Evolutionary conservation across 352 stramenopile genomes (phyloP).

Genomic region (Pythium aphanidermatum): DNA sequence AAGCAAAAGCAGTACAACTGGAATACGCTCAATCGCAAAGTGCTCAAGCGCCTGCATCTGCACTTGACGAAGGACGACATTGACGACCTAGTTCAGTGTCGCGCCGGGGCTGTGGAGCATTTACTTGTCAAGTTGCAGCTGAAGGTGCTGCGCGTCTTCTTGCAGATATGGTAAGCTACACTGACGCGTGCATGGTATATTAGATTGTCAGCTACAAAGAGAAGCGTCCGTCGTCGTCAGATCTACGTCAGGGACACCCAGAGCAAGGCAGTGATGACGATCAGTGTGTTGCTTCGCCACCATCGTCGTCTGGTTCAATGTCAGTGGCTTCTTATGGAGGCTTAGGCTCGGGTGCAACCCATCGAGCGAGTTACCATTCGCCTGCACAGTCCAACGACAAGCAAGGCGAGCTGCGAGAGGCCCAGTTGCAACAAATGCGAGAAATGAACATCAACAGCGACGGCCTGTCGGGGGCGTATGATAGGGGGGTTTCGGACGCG

Average conservation of each 20-base stretch:
- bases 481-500: constrained; percentile 3
- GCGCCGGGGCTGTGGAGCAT: constrained; percentile 84
- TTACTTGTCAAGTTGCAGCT: constrained; percentile 89
- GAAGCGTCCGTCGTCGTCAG: constrained; percentile 35
- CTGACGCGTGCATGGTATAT: too few species aligned
- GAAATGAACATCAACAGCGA: constrained; percentile 26
- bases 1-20: constrained; percentile 96
- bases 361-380: constrained; percentile 9
- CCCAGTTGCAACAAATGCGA: constrained; percentile 24
- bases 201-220: constrained; percentile 80
- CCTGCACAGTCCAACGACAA: constrained; percentile 25
- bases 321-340: constrained; percentile 1
- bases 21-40: constrained; percentile 92
- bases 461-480: constrained; percentile 5
- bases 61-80: constrained; percentile 87
- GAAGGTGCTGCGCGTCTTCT: constrained; percentile 79
- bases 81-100: constrained; percentile 89
- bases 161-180: too few species aligned
- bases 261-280: constrained; percentile 36
- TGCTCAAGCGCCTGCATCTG: constrained; percentile 80
- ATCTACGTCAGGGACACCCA: constrained; percentile 2
- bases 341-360: neutral
- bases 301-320: constrained; percentile 2
- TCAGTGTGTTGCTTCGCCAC: constrained; percentile 9
- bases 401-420: constrained; percentile 30